Conservation (phyloP, 768 basidiomycete genomes). For the Dendrothele bispora region DNA sequence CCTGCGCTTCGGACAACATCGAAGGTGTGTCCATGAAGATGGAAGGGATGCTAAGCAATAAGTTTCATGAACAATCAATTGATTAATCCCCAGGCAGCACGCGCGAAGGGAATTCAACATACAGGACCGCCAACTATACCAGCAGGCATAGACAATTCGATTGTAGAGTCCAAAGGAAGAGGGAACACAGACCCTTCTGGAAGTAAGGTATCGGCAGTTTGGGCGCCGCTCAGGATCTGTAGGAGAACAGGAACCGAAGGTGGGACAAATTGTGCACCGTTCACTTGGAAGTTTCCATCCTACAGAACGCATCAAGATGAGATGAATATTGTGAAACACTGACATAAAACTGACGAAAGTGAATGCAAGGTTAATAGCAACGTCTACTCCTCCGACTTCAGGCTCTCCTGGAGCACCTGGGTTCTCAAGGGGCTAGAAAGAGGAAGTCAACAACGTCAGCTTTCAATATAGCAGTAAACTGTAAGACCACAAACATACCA, state of each 20-base stretch:
- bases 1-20: slow-evolving; percentile 39
- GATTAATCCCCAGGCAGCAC: no score
- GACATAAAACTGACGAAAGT: slow-evolving; percentile 9
- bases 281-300: slow-evolving; percentile 11
- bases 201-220: slow-evolving; percentile 23
- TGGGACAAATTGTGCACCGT: slow-evolving; percentile 8
- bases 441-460: background rate
- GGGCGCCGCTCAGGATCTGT: slow-evolving; percentile 33
- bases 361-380: slow-evolving; percentile 14
- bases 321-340: slow-evolving; percentile 13
- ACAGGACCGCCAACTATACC: slow-evolving; percentile 23
- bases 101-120: slow-evolving; percentile 10
- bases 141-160: slow-evolving; percentile 36
- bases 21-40: slow-evolving; percentile 36
- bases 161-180: slow-evolving; percentile 34
- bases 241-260: slow-evolving; percentile 30
- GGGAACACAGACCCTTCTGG: slow-evolving; percentile 31
- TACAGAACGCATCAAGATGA: slow-evolving; percentile 9
- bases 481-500: slow-evolving; percentile 1
- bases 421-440: slow-evolving; percentile 9
- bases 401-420: slow-evolving; percentile 16
- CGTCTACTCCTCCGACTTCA: slow-evolving; percentile 15
- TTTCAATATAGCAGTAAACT: background rate
- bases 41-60: slow-evolving; percentile 24
- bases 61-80: slow-evolving; percentile 11